Percentiles rank a stretch among this genome's conserved stretches.
Evolutionary conservation across 164 flowering plant genomes (phyloP).

Genomic region (Protea cynaroides): DNA sequence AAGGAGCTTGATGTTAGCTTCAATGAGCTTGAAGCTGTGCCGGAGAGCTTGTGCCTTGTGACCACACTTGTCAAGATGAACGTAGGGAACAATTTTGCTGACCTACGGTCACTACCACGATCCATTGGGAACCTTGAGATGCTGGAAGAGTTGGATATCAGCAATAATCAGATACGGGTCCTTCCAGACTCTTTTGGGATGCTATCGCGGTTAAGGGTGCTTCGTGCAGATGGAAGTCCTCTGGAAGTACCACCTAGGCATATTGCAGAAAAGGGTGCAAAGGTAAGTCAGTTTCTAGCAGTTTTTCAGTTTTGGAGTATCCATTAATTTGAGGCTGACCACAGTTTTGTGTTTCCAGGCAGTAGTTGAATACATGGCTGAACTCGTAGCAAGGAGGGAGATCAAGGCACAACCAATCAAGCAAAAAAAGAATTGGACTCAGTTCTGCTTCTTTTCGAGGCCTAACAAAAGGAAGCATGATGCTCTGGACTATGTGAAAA

Average conservation of each 20-base stretch:
- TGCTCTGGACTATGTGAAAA: constrained; percentile 35
- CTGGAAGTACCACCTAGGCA: constrained; percentile 71
- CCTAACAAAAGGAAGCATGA: constrained; percentile 62
- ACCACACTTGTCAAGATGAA: constrained; percentile 72
- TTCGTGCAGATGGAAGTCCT: constrained; percentile 68
- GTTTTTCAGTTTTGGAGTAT: neutral
- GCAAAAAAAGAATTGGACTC: constrained; percentile 60
- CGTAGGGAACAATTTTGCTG: constrained; percentile 78
- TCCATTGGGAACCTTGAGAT: constrained; percentile 85
- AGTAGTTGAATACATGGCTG: constrained; percentile 77
- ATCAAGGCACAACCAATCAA: constrained; percentile 46
- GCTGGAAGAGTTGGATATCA: constrained; percentile 82
- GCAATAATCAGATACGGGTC: constrained; percentile 73
- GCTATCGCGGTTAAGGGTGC: constrained; percentile 47
- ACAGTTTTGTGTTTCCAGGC: constrained; percentile 40
- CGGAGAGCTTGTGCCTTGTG: constrained; percentile 84
- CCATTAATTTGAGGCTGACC: constrained; percentile 1
- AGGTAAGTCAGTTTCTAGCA: constrained; percentile 36
- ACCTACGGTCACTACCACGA: constrained; percentile 56
- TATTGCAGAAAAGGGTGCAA: constrained; percentile 67
- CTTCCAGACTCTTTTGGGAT: constrained; percentile 79
- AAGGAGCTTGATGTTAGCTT: constrained; percentile 81
- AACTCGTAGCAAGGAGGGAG: constrained; percentile 48
- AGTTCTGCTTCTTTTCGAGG: constrained; percentile 53
- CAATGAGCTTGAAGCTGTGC: constrained; percentile 84